Base-by-base conservation (phyloP, 345 rosid genomes). In the Hevea brasiliensis region DNA sequence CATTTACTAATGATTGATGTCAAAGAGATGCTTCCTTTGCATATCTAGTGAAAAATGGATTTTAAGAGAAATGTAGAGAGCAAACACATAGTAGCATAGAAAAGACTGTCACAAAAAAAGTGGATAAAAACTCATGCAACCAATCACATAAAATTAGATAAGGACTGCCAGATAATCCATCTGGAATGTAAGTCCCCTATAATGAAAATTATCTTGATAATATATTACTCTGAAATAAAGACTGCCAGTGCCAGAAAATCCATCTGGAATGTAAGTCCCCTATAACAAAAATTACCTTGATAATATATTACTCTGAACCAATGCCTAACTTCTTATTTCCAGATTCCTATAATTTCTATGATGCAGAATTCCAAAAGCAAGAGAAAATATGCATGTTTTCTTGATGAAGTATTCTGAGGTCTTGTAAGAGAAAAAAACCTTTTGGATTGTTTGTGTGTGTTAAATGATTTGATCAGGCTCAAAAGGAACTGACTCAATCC, bases 401-500 rank as follows among this genome's bases (percentile, higher is more conserved):
- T 1, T 35, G 24, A 48, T 12, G 23, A 65, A 45, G 14, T 8
- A 35, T 35, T 11, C 14, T 68, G 9, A 51, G 40, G 18, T 35
- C 27, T 7, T 32, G 27, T 20, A 14, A 17, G 2, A 24, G 74
- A 26, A 62, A 62, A 72, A 68, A 76, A 95, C 97, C 97, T 95
- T 87, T 83, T 92, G 68, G 97, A 85, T 82, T 91, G 98, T 77
- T 89, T 92, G 80, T 84, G 94, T 58, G 80, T 82, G 83, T 95
- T 90, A 80, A 92, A 92, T 55, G 81, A 81, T 79, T 85, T 92
- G 81, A 92, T 82, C 80, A 81, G 88, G 82, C 85, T 88, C 77
- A 95, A 86, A 69, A 95, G 84, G 86, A 92, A 92, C 64, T 90
- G 97, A 70, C 92, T 90, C 97, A 92, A 85, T 66, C 98, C 97